A percentile compares a stretch with the other conserved stretches of the same genome.
Evolutionary conservation across 176 grass and related monocot species (phyloP).

Genomic region (Carex parvula): DNA sequence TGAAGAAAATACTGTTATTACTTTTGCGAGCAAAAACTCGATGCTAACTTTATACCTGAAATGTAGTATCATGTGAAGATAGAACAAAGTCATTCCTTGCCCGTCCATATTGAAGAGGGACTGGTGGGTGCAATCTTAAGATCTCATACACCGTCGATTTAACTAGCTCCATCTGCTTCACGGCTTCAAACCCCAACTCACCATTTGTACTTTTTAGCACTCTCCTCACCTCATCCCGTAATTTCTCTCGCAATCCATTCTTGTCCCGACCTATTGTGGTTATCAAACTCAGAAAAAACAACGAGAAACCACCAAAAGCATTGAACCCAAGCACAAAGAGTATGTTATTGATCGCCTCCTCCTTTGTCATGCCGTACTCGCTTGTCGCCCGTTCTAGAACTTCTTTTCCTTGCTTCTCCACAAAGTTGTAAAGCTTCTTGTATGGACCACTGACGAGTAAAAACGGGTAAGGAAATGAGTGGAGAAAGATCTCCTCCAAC

Average conservation of each 20-base stretch:
- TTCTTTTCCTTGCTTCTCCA: slow-evolving; percentile 45
- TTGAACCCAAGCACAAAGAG: slow-evolving; percentile 95
- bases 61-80: slow-evolving; percentile 40
- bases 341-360: slow-evolving; percentile 79
- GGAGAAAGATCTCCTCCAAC: slow-evolving; percentile 74
- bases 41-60: not conserved
- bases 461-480: slow-evolving; percentile 70
- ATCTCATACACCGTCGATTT: slow-evolving; percentile 69
- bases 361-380: slow-evolving; percentile 33
- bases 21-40: not conserved
- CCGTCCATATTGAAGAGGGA: slow-evolving; percentile 72
- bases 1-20: not conserved
- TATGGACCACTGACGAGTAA: slow-evolving; percentile 44
- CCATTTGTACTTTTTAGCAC: slow-evolving; percentile 25
- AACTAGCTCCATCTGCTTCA: slow-evolving; percentile 59
- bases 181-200: slow-evolving; percentile 37
- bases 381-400: slow-evolving; percentile 29
- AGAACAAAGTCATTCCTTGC: slow-evolving; percentile 68
- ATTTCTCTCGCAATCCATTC: slow-evolving; percentile 23
- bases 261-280: slow-evolving; percentile 34
- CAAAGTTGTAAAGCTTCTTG: slow-evolving; percentile 57
- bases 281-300: slow-evolving; percentile 55
- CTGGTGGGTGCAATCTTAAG: slow-evolving; percentile 66
- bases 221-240: slow-evolving; percentile 42
- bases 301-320: slow-evolving; percentile 71